These are phyloP conservation scores for Halenospora varia DNA, from an alignment of 495 filamentous ascomycete species.

Conservation along the genomic window DNA sequence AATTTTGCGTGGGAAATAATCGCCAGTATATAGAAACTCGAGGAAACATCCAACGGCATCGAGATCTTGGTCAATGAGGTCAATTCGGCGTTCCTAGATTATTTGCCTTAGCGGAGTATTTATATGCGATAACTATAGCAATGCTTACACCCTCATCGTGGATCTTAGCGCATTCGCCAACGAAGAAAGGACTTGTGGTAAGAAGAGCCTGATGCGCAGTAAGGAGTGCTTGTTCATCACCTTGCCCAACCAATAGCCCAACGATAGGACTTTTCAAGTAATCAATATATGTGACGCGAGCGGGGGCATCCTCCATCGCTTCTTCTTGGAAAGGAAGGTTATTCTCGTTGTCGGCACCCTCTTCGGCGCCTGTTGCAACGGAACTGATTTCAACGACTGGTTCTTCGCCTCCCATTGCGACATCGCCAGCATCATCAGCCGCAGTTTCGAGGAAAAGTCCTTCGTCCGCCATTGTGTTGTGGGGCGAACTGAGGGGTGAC, in stretches of 20 bases:
- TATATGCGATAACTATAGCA: not conserved
- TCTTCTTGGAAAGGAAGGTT: slow-evolving; percentile 40
- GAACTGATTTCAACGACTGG: slow-evolving; percentile 26
- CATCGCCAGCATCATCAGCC: slow-evolving; percentile 36
- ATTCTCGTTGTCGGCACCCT: slow-evolving; percentile 13
- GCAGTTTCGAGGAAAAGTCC: slow-evolving; percentile 31
- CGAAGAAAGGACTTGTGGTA: slow-evolving; percentile 67
- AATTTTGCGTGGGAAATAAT: slow-evolving; percentile 75
- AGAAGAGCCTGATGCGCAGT: slow-evolving; percentile 79
- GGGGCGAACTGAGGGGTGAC: not conserved
- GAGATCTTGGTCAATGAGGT: slow-evolving; percentile 66
- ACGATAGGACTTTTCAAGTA: slow-evolving; percentile 79
- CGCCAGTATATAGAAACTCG: slow-evolving; percentile 87
- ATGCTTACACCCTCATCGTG: slow-evolving; percentile 34
- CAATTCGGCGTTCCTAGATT: slow-evolving; percentile 55
- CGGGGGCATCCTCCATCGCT: slow-evolving; percentile 31
- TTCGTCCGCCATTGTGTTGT: slow-evolving; percentile 26
- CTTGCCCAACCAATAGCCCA: slow-evolving; percentile 65
- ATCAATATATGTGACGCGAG: slow-evolving; percentile 43
- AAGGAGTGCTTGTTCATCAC: slow-evolving; percentile 56
- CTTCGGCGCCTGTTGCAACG: not conserved
- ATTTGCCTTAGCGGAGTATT: not conserved
- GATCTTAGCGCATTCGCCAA: slow-evolving; percentile 55
- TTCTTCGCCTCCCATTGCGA: slow-evolving; percentile 45
- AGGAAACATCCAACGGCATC: slow-evolving; percentile 84